Base-by-base conservation (phyloP, 2,329 filamentous ascomycete species). In the Fusarium phyllophilum region DNA sequence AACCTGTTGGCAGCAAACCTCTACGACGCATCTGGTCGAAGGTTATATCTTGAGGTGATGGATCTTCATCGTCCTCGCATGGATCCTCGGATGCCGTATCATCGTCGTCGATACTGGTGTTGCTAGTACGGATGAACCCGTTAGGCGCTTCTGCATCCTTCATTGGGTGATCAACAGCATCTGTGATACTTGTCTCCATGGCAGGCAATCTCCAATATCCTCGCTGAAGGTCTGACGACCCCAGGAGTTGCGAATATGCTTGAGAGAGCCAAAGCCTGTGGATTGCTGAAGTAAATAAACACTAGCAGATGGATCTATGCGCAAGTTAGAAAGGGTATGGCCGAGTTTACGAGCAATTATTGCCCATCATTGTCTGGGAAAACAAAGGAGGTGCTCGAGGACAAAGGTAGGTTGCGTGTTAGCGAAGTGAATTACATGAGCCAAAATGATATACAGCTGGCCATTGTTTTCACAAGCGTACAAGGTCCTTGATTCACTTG, bases 1-100 rank as follows among this genome's bases (percentile, higher is more conserved):
- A 90, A 8, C 94, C 94, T 0, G 93, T 95, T 0, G 92, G 89
- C 4, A 94, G 85, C 33, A 89, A 82, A 5, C 86, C 86, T 42
- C 83, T 85, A 64, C 83, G 83, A 20, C 80, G 81, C 57, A 86
- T 75, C 58, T 83, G 81, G 6, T 81, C 82, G 5, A 81, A 76
- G 12, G 81, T 82, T 6, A 85, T 77, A 15, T 82, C 80, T 22
- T 83, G 82, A 6, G 82, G 81, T 15, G 82, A 82, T 2, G 80
- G 78, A 20, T 81, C 80, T 20, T 77, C 82, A 18, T 82, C 82
- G 33, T 80, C 80, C 38, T 82, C 79, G 46, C 78, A 82, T 64
- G 78, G 82, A 34, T 81, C 81, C 33, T 82, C 81, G 10, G 78
- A 80, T 17, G 80, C 76, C 15, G 78, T 79, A 48, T 80, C 81